Percentiles rank a stretch among this genome's conserved stretches.
Conservation (phyloP, 2,329 filamentous ascomycete species). For the Chalaropsis thielavioides region DNA sequence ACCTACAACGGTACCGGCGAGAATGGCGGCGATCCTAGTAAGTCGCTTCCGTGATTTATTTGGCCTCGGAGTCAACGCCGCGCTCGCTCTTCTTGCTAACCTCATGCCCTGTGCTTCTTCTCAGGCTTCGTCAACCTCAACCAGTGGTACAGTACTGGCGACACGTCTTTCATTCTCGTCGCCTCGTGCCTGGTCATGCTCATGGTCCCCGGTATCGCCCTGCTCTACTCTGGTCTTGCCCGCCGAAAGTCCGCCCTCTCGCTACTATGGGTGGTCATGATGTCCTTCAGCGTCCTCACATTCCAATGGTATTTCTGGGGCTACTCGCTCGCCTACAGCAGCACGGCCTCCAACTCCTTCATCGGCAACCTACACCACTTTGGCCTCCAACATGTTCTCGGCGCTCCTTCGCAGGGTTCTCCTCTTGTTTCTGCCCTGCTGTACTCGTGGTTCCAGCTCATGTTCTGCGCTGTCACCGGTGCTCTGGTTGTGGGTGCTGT, state of each 20-base stretch:
- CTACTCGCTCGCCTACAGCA: constrained; percentile 85
- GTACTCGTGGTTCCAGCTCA: constrained; percentile 96
- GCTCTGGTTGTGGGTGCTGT: constrained; percentile 86
- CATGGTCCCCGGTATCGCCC: constrained; percentile 93
- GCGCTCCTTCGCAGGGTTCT: constrained; percentile 71
- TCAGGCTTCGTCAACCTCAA: constrained; percentile 76
- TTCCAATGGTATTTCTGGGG: constrained; percentile 99
- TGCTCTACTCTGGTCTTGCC: constrained; percentile 95
- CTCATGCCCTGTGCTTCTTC: background rate
- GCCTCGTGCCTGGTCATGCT: constrained; percentile 83
- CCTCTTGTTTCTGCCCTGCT: constrained; percentile 78
- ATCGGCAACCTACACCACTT: constrained; percentile 87
- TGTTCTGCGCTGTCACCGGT: constrained; percentile 89
- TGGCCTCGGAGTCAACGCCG: background rate
- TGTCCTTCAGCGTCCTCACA: constrained; percentile 73
- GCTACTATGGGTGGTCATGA: constrained; percentile 96
- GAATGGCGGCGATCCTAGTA: constrained; percentile 54
- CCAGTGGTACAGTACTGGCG: constrained; percentile 85
- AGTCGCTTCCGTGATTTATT: constrained; percentile 8
- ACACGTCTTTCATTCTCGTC: constrained; percentile 87
- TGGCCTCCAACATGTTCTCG: constrained; percentile 73
- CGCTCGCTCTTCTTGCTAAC: constrained; percentile 2
- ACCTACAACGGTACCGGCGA: constrained; percentile 50
- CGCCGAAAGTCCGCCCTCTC: constrained; percentile 93
- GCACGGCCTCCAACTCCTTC: constrained; percentile 67